These are phyloP conservation scores for Tanacetum coccineum DNA, from an alignment of 129 eudicot genomes.

Conservation along the genomic window DNA sequence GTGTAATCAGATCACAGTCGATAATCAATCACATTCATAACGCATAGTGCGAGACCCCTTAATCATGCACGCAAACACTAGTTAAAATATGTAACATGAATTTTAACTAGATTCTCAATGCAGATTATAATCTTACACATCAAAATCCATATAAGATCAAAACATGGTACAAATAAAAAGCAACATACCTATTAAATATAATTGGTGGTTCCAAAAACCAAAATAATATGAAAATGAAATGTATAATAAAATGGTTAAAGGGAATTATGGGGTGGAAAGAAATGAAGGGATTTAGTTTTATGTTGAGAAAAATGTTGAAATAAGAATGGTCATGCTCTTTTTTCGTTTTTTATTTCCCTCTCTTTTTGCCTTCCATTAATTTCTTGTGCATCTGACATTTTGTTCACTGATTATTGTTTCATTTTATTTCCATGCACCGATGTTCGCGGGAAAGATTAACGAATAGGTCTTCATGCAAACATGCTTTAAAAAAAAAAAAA, in stretches of 20 bases:
- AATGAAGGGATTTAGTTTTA: slow-evolving; percentile 25
- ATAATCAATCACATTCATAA: too few species aligned
- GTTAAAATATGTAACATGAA: not conserved
- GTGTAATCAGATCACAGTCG: too few species aligned
- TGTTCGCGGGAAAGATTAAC: slow-evolving; percentile 4
- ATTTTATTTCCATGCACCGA: not conserved
- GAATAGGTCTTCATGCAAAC: slow-evolving; percentile 20
- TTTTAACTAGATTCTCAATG: not conserved
- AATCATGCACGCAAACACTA: too few species aligned
- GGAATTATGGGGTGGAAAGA: slow-evolving; percentile 17
- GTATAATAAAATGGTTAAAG: not conserved
- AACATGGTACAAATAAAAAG: not conserved
- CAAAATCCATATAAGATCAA: not conserved
- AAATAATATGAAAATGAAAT: slow-evolving; percentile 9
- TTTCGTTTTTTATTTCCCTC: slow-evolving; percentile 24
- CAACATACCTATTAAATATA: slow-evolving; percentile 18
- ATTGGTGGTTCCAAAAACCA: slow-evolving; percentile 12
- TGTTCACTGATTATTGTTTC: slow-evolving; percentile 16
- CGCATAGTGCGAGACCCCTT: too few species aligned
- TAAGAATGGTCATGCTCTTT: slow-evolving; percentile 26
- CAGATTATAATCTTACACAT: not conserved
- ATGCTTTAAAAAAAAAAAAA: too few species aligned
- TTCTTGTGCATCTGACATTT: slow-evolving; percentile 30
- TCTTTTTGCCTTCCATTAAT: slow-evolving; percentile 25
- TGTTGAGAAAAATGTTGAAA: slow-evolving; percentile 23